Conservation (phyloP, 2,329 filamentous ascomycete species). For the Fusarium brachygibbosum region DNA sequence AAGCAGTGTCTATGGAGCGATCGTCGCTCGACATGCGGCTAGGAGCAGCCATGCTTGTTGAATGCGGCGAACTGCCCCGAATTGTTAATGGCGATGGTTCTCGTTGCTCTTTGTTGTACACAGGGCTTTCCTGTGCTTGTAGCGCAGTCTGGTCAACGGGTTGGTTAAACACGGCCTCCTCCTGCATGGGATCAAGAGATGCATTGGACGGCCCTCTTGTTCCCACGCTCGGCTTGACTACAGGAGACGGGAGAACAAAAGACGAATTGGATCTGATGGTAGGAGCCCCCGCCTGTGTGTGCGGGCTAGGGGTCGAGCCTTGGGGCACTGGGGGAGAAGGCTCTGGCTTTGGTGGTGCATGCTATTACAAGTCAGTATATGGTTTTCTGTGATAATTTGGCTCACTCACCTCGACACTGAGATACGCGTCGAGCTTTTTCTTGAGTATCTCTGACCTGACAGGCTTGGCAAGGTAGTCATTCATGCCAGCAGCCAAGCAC, state of each 20-base stretch:
- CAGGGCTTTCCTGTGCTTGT: constrained; percentile 47
- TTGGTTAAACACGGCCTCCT: constrained; percentile 53
- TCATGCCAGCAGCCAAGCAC: constrained; percentile 96
- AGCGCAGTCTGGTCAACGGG: constrained; percentile 49
- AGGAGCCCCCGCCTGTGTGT: constrained; percentile 14
- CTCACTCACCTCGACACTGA: constrained; percentile 55
- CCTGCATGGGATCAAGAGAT: constrained; percentile 50
- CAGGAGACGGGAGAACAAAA: constrained; percentile 18
- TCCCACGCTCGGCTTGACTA: constrained; percentile 14
- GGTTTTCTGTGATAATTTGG: background rate
- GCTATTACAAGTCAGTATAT: constrained; percentile 33
- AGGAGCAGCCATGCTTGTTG: constrained; percentile 38
- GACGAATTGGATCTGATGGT: constrained; percentile 26
- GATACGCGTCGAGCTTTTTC: constrained; percentile 78
- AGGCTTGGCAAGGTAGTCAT: constrained; percentile 95
- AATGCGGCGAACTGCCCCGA: constrained; percentile 44
- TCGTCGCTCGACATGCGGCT: constrained; percentile 55
- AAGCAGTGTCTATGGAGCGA: constrained; percentile 49
- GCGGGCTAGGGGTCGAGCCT: constrained; percentile 18
- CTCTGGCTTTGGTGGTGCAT: constrained; percentile 26
- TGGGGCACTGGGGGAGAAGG: constrained; percentile 14
- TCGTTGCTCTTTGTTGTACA: constrained; percentile 41
- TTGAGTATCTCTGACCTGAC: constrained; percentile 91
- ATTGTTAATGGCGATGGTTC: constrained; percentile 40
- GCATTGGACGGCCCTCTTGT: constrained; percentile 21